A percentile compares a stretch with the other conserved stretches of the same genome.
Conservation (phyloP, 192 early-diverging fungal species). For the Radiomyces spectabilis region DNA sequence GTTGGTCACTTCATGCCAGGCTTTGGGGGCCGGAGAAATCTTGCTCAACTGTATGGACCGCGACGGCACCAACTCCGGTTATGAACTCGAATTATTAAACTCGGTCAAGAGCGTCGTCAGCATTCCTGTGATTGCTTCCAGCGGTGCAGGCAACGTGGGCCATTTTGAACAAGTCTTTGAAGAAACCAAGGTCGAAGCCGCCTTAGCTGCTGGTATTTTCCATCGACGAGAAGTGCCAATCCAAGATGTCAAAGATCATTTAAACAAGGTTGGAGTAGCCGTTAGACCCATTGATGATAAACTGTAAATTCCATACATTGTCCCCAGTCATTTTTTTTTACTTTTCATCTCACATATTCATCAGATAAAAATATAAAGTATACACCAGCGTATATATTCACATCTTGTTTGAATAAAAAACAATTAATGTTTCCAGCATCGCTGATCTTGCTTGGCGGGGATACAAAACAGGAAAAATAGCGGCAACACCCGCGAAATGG, state of each 20-base stretch:
- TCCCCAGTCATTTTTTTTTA: not conserved
- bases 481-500: too few relatives aligned
- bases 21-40: conserved; percentile 94
- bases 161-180: conserved; percentile 89
- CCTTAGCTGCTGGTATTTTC: conserved; percentile 97
- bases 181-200: conserved; percentile 87
- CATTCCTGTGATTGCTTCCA: conserved; percentile 98
- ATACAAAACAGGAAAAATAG: too few relatives aligned
- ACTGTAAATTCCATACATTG: not conserved
- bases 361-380: too few relatives aligned
- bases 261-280: conserved; percentile 42
- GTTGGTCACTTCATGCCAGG: conserved; percentile 80
- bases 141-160: conserved; percentile 79
- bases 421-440: too few relatives aligned
- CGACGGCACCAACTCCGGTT: conserved; percentile 97
- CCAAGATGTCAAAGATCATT: conserved; percentile 70
- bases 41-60: conserved; percentile 98
- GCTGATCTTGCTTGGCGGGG: too few relatives aligned
- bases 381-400: too few relatives aligned
- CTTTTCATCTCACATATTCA: too few relatives aligned
- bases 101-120: conserved; percentile 71
- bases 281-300: conserved; percentile 38
- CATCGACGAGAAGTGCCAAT: conserved; percentile 94
- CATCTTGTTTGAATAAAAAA: too few relatives aligned
- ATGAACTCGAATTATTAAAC: conserved; percentile 79